phyloP scores from a whole-genome alignment of 768 basidiomycete genomes.

The Clavulina sp. region DNA sequence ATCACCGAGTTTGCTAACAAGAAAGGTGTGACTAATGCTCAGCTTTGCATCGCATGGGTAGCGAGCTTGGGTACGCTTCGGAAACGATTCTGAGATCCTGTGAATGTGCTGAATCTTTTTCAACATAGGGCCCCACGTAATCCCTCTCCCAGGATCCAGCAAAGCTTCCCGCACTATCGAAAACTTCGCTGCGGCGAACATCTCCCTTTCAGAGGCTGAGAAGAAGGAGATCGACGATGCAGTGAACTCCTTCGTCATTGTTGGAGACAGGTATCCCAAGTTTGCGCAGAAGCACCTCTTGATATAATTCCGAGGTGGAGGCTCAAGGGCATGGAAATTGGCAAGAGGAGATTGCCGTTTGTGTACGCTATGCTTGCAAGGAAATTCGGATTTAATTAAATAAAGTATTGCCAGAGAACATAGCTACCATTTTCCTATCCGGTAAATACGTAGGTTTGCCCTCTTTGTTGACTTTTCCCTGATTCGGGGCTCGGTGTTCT shows the following conservation, averaged over 20 bases:
- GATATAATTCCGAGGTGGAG: too few relatives aligned
- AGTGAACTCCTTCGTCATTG: constrained; percentile 18
- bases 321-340: too few relatives aligned
- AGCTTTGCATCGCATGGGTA: constrained; percentile 26
- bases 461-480: too few relatives aligned
- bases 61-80: constrained; percentile 15
- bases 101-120: background rate
- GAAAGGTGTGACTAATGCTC: constrained; percentile 22
- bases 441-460: too few relatives aligned
- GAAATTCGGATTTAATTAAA: too few relatives aligned
- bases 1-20: constrained; percentile 17
- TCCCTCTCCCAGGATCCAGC: constrained; percentile 20
- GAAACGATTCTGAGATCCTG: too few relatives aligned
- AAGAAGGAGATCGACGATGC: constrained; percentile 20
- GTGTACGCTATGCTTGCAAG: too few relatives aligned
- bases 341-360: too few relatives aligned
- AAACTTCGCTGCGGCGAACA: constrained; percentile 27
- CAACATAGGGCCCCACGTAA: constrained; percentile 9
- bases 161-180: constrained; percentile 28
- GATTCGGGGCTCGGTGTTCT: too few relatives aligned
- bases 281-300: too few relatives aligned
- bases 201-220: constrained; percentile 27
- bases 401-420: too few relatives aligned
- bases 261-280: constrained; percentile 27
- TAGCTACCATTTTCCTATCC: too few relatives aligned